Base-by-base conservation (phyloP, 164 flowering plant species). In the Cinnamomum micranthum region DNA sequence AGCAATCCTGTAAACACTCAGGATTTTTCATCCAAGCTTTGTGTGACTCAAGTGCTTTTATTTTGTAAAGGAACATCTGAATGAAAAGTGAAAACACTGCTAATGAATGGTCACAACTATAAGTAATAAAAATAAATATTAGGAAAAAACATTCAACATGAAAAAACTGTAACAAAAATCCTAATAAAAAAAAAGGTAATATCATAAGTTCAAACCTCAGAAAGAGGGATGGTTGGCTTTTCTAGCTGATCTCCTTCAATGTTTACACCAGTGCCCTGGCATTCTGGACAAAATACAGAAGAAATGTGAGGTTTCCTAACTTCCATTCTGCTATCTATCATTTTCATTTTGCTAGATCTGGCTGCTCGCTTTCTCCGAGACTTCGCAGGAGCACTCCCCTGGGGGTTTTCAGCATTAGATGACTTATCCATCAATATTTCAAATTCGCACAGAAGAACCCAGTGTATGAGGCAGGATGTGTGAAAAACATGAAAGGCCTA, bases 401-500 rank as follows among this genome's bases (percentile, higher is more conserved):
- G 75, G 66, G 68, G 80, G 41, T 47, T 73, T 82, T 83, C 80
- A 24, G 84, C 70, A 75, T 25, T 55, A 33, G 59, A 79, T 19
- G 80, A 65, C 52, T 77, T 85, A 22, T 83, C 84, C 23, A 28
- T 74, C 73, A 75, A 76, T 15, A 82, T 87, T 80, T 93, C 92
- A 77, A 59, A 80, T 77, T 96, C 98, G 74, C 92, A 92, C 0
- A 89, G 80, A 71, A 96, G 92, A 73, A 94, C 78, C 99, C 99
- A 96, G 75, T 94, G 97, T 76, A 94, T 78, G 70, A 96, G 93
- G 84, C 99, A 96, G n/a, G 99, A 96, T 19, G 80, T 77, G 71
- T 96, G 99, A 75, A 85, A 96, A 24, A 94, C 80, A 78, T 96
- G 99, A 83, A 91, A 96, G 76, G 92, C 94, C 99, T 95, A 83